Evolutionary conservation across 495 filamentous ascomycete species (phyloP).

Genomic region (Aspergillus biplanus): DNA sequence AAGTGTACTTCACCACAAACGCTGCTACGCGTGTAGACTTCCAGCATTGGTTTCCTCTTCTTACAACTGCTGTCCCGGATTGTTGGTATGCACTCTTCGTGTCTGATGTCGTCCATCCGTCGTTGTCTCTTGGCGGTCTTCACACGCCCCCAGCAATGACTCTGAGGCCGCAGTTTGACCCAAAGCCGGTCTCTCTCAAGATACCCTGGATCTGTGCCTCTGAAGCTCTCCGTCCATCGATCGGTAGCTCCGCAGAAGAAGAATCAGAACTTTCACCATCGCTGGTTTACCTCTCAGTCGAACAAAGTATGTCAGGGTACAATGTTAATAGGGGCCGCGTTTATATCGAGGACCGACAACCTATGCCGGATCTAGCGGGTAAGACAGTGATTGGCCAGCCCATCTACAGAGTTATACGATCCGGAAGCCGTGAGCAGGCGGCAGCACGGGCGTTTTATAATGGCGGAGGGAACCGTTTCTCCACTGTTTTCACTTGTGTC

Average conservation of each 20-base stretch:
- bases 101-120: not conserved
- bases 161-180: not conserved
- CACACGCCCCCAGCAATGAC: not conserved
- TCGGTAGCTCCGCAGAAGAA: not conserved
- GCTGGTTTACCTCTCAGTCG: conserved; percentile 13
- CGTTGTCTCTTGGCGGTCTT: not conserved
- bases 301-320: not conserved
- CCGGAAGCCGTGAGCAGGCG: conserved; percentile 11
- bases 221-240: not conserved
- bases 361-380: not conserved
- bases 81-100: conserved; percentile 7
- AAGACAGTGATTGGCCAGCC: not conserved
- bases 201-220: not conserved
- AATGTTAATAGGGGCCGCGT: not conserved
- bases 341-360: not conserved
- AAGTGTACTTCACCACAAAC: conserved; percentile 8
- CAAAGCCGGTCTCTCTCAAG: not conserved
- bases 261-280: not conserved
- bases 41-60: conserved; percentile 10
- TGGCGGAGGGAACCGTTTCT: conserved; percentile 7
- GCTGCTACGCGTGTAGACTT: not conserved
- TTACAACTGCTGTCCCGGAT: conserved; percentile 1
- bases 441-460: conserved; percentile 8
- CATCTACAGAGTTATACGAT: conserved; percentile 14
- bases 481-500: conserved; percentile 18